These are phyloP conservation scores for Reticulascus tulasneorum DNA, from an alignment of 2,329 filamentous ascomycete genomes.

Conservation along the genomic window DNA sequence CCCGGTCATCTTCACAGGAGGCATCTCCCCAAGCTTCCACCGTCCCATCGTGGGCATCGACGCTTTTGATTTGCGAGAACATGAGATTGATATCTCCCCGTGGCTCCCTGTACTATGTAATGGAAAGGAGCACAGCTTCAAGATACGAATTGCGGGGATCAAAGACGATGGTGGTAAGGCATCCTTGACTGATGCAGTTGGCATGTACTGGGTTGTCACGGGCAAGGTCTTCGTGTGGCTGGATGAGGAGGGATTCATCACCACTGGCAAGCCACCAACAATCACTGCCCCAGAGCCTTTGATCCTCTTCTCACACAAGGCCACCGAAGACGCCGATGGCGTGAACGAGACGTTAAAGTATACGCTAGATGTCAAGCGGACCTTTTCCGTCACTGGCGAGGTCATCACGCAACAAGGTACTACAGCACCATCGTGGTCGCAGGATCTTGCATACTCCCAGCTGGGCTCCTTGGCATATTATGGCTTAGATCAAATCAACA, in stretches of 20 bases:
- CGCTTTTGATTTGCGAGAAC: conserved; percentile 73
- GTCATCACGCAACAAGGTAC: conserved; percentile 45
- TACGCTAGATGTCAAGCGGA: conserved; percentile 51
- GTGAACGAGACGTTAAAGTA: conserved; percentile 59
- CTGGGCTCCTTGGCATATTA: conserved; percentile 31
- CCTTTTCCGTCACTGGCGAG: conserved; percentile 48
- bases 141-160: conserved; percentile 63
- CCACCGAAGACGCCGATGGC: conserved; percentile 44
- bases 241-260: conserved; percentile 46
- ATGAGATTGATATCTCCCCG: conserved; percentile 78
- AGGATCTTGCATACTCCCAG: conserved; percentile 53
- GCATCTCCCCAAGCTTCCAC: conserved; percentile 72
- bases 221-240: conserved; percentile 81
- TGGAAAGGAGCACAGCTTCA: conserved; percentile 60
- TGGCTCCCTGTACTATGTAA: conserved; percentile 69
- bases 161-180: conserved; percentile 48
- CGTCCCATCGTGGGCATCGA: conserved; percentile 74
- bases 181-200: conserved; percentile 50
- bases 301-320: conserved; percentile 45
- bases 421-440: conserved; percentile 47
- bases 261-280: conserved; percentile 40
- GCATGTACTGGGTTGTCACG: conserved; percentile 69
- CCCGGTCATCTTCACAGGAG: conserved; percentile 78
- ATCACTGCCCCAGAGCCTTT: conserved; percentile 31
- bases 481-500: conserved; percentile 22